Conservation (phyloP, 2,329 filamentous ascomycete genomes). For the Pestalotiopsis sp. region DNA sequence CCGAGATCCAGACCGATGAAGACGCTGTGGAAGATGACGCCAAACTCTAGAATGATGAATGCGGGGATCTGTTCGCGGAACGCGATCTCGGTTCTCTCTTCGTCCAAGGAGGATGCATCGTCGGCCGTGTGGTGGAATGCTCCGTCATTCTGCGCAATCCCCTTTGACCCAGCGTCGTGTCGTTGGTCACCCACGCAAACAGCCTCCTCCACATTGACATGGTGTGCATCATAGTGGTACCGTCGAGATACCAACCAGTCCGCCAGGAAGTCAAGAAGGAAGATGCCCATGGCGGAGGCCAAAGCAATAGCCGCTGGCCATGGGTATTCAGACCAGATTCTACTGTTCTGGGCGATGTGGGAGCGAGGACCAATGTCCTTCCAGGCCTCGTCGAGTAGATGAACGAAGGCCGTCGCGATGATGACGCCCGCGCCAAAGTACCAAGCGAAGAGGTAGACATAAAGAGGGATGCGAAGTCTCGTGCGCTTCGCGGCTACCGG, state of each 20-base stretch:
- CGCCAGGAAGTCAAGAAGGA: conserved; percentile 84
- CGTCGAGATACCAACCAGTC: conserved; percentile 4
- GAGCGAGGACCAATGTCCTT: conserved; percentile 62
- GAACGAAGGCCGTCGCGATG: conserved; percentile 89
- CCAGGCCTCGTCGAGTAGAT: conserved; percentile 79
- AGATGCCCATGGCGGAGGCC: conserved; percentile 86
- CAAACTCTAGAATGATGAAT: conserved; percentile 93
- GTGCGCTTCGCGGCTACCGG: conserved; percentile 71
- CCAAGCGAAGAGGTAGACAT: conserved; percentile 83
- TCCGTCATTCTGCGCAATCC: not conserved
- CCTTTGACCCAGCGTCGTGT: not conserved
- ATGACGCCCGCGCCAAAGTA: conserved; percentile 96
- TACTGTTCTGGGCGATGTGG: conserved; percentile 10
- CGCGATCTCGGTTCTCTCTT: conserved; percentile 53
- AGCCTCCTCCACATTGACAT: conserved; percentile 26
- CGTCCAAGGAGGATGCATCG: conserved; percentile 49
- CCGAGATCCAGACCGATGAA: conserved; percentile 87
- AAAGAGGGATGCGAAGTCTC: conserved; percentile 65
- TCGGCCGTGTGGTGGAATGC: conserved; percentile 47
- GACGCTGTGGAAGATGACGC: conserved; percentile 91
- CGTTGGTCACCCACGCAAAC: conserved; percentile 56
- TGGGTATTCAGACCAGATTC: conserved; percentile 57
- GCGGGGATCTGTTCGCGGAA: conserved; percentile 83
- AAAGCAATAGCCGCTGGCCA: conserved; percentile 85
- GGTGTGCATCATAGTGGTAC: not conserved